These are phyloP conservation scores for Zymoseptoria tritici DNA, from an alignment of 2,329 filamentous ascomycete species.

Conservation along the genomic window DNA sequence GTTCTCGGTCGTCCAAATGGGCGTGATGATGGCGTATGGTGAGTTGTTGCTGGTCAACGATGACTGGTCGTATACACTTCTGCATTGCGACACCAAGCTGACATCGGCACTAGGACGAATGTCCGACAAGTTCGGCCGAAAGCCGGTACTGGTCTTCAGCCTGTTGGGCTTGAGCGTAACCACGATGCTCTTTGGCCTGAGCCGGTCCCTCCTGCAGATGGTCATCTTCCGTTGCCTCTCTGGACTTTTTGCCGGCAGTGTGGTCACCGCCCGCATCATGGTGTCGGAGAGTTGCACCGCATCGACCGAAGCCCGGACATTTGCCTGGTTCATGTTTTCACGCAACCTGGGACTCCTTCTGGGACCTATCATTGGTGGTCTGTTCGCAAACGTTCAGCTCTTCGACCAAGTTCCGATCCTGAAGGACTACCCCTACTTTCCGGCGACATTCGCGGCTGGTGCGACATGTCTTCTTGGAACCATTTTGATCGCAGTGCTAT, in stretches of 20 bases:
- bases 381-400: slow-evolving; percentile 60
- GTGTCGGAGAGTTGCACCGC: slow-evolving; percentile 63
- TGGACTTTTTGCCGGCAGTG: slow-evolving; percentile 65
- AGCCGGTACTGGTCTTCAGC: slow-evolving; percentile 62
- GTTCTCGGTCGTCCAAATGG: slow-evolving; percentile 68
- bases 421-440: slow-evolving; percentile 52
- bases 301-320: slow-evolving; percentile 63
- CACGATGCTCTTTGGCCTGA: slow-evolving; percentile 62
- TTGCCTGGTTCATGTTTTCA: slow-evolving; percentile 68
- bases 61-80: too few relatives aligned
- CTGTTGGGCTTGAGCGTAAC: slow-evolving; percentile 57
- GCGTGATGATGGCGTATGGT: slow-evolving; percentile 65
- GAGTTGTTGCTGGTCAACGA: background rate
- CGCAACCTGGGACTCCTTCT: slow-evolving; percentile 65
- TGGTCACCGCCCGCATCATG: slow-evolving; percentile 71
- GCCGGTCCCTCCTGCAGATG: slow-evolving; percentile 63
- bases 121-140: slow-evolving; percentile 62
- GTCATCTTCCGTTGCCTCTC: slow-evolving; percentile 61
- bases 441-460: slow-evolving; percentile 41
- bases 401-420: slow-evolving; percentile 46
- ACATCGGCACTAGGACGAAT: slow-evolving; percentile 36
- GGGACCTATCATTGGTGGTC: slow-evolving; percentile 62
- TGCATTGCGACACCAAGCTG: too few relatives aligned
- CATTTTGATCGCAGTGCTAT: slow-evolving; percentile 45
- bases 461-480: slow-evolving; percentile 47